Percentiles rank a stretch among this genome's conserved stretches.
These are phyloP conservation scores for Fusarium mangiferae DNA, from an alignment of 2,329 filamentous ascomycete species.

Conservation along the genomic window DNA sequence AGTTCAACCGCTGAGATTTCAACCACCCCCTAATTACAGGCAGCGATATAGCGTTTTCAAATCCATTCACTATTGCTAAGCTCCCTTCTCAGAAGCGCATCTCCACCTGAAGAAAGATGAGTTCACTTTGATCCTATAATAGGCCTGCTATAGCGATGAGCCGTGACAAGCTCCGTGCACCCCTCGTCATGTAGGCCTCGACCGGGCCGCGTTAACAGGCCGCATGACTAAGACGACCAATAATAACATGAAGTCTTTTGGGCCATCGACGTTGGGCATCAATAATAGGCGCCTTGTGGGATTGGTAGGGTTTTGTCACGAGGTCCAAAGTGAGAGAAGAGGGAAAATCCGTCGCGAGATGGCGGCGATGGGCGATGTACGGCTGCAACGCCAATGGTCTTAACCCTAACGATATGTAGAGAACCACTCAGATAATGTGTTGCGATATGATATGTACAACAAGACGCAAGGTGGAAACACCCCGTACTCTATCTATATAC, in stretches of 20 bases:
- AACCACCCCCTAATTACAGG: neutral
- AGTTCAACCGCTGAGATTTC: neutral
- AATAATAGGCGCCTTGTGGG: slow-evolving; percentile 6
- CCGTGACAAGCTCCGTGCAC: slow-evolving; percentile 5
- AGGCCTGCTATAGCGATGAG: neutral
- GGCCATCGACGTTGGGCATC: slow-evolving; percentile 25
- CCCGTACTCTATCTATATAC: slow-evolving; percentile 15
- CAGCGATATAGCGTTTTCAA: neutral
- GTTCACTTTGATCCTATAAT: neutral
- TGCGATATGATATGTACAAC: slow-evolving; percentile 30
- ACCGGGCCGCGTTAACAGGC: slow-evolving; percentile 23
- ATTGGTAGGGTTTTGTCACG: slow-evolving; percentile 21
- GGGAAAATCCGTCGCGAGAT: slow-evolving; percentile 7
- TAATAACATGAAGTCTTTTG: neutral
- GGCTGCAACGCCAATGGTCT: neutral
- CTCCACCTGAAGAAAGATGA: neutral
- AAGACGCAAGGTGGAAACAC: slow-evolving; percentile 5
- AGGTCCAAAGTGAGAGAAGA: slow-evolving; percentile 23
- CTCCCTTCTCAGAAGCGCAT: neutral
- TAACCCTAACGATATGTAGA: neutral
- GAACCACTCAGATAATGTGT: neutral
- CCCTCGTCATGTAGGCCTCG: slow-evolving; percentile 26
- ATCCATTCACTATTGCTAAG: too few species aligned
- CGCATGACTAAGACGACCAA: slow-evolving; percentile 18
- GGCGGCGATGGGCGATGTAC: neutral